These are phyloP conservation scores for Colletotrichum phormii DNA, from an alignment of 2,329 filamentous ascomycete genomes.

Conservation along the genomic window DNA sequence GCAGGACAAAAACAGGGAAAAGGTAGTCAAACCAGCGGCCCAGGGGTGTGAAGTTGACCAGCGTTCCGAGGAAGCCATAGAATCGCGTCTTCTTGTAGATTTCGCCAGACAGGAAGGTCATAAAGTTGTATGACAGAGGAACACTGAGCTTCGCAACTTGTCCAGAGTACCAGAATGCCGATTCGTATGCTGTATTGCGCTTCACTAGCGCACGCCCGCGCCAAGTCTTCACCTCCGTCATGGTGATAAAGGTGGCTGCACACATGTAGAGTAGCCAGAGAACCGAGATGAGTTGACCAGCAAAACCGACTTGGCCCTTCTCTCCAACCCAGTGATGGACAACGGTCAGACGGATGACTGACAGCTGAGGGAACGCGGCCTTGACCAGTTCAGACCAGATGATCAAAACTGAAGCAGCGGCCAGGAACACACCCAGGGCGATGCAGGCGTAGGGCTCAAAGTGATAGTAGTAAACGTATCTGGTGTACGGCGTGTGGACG, in stretches of 20 bases:
- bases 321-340: slow-evolving; percentile 80
- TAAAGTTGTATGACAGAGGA: slow-evolving; percentile 94
- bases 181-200: slow-evolving; percentile 92
- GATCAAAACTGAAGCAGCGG: slow-evolving; percentile 82
- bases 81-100: slow-evolving; percentile 86
- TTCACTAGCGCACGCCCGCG: slow-evolving; percentile 90
- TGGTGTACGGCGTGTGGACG: slow-evolving; percentile 82
- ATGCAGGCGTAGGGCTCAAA: slow-evolving; percentile 77
- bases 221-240: slow-evolving; percentile 98
- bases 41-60: slow-evolving; percentile 85
- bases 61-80: slow-evolving; percentile 84
- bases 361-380: slow-evolving; percentile 80
- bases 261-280: slow-evolving; percentile 98
- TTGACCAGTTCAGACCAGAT: slow-evolving; percentile 96
- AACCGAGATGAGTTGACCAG: slow-evolving; percentile 85
- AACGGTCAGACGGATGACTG: slow-evolving; percentile 74
- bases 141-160: slow-evolving; percentile 94
- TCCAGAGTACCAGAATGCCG: slow-evolving; percentile 94
- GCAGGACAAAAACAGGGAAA: slow-evolving; percentile 87
- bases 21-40: slow-evolving; percentile 87
- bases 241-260: slow-evolving; percentile 84
- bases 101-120: slow-evolving; percentile 82
- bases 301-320: slow-evolving; percentile 83
- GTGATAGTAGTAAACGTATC: slow-evolving; percentile 82
- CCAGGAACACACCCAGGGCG: slow-evolving; percentile 73